phyloP scores from a whole-genome alignment of 371 early-diverging fungal genomes.

The Amoeboaphelidium occidentale region DNA sequence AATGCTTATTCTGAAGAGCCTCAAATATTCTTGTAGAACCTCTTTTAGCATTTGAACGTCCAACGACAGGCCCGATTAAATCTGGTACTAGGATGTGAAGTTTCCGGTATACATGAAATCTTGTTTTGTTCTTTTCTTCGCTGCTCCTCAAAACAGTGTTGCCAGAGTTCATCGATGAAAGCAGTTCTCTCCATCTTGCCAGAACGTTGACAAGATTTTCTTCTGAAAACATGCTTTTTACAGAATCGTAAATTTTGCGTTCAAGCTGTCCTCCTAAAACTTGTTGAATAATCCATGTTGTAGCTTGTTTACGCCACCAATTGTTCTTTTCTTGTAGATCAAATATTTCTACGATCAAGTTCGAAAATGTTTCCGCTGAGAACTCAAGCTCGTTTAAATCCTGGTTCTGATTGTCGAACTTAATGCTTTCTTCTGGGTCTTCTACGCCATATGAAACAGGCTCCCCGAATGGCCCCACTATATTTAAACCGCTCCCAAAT shows the following conservation, averaged over 20 bases:
- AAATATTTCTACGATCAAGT: background rate
- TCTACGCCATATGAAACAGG: too few species aligned
- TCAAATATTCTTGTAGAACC: background rate
- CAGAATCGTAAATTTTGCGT: background rate
- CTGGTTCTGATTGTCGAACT: too few species aligned
- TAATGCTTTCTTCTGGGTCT: too few species aligned
- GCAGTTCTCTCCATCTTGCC: too few species aligned
- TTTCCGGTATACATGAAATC: background rate
- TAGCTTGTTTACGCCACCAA: background rate
- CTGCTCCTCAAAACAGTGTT: background rate
- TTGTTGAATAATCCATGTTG: background rate
- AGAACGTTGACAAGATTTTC: background rate
- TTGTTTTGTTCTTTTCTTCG: background rate
- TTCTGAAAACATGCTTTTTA: background rate
- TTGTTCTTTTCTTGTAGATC: background rate
- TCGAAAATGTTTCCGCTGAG: background rate
- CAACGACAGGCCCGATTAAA: background rate
- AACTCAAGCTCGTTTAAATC: too few species aligned
- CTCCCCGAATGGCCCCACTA: too few species aligned
- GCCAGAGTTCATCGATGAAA: background rate
- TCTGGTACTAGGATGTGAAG: background rate
- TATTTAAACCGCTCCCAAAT: too few species aligned
- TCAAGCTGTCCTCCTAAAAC: background rate
- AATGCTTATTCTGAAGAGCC: background rate
- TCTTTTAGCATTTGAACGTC: background rate